Conservation (phyloP, 176 grass and related monocot species). For the Cenchrus fungigraminus region DNA sequence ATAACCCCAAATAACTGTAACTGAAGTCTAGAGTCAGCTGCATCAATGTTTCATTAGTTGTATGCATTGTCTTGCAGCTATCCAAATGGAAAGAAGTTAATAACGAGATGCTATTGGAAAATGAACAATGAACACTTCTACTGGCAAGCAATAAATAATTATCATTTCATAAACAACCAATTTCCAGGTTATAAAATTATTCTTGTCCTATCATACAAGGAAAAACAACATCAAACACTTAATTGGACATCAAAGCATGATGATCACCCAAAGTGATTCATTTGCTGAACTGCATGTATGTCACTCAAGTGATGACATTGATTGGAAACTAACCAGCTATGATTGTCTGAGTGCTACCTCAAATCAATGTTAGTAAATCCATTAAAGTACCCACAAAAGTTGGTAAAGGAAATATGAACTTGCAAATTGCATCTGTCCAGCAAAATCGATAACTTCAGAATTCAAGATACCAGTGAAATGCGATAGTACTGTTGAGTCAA, state of each 20-base stretch:
- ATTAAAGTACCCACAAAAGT: no score
- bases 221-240: neutral
- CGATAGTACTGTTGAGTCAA: neutral
- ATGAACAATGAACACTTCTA: neutral
- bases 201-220: neutral
- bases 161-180: neutral
- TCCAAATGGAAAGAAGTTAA: neutral
- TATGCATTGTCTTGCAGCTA: neutral
- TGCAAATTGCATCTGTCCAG: neutral
- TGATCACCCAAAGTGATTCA: constrained; percentile 2
- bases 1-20: neutral
- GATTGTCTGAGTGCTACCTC: no score
- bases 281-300: neutral
- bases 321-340: neutral
- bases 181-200: neutral
- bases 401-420: neutral
- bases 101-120: neutral
- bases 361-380: no score
- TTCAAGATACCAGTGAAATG: constrained; percentile 1
- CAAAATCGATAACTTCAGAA: constrained; percentile 14
- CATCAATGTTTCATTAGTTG: neutral
- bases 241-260: neutral
- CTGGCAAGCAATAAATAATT: neutral
- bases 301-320: neutral
- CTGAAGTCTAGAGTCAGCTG: neutral